phyloP scores from a whole-genome alignment of 805 yeast species.

The Myxozyma udenii region DNA sequence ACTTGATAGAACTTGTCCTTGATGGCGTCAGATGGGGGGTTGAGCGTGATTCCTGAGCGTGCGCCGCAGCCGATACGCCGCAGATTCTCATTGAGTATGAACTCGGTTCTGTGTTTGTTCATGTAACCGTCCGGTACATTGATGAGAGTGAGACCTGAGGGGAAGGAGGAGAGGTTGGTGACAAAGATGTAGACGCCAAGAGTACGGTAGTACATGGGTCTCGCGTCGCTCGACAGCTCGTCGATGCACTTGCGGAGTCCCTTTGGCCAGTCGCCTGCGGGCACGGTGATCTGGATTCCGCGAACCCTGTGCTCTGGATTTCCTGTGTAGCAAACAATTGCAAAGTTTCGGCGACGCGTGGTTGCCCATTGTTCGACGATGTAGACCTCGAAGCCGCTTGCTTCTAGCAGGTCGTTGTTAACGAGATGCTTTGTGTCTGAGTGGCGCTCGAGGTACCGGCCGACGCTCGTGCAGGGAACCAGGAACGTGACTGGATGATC shows the following conservation, averaged over 20 bases:
- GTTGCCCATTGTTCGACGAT: slow-evolving; percentile 94
- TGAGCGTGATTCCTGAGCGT: slow-evolving; percentile 68
- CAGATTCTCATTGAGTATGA: slow-evolving; percentile 71
- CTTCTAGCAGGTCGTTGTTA: slow-evolving; percentile 25
- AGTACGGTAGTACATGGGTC: slow-evolving; percentile 47
- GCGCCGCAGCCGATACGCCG: slow-evolving; percentile 80
- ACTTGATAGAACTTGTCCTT: slow-evolving; percentile 77
- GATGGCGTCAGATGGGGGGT: slow-evolving; percentile 71
- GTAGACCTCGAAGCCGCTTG: slow-evolving; percentile 81
- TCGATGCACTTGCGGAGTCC: slow-evolving; percentile 58
- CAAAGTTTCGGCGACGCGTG: slow-evolving; percentile 57
- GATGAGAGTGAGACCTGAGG: slow-evolving; percentile 67
- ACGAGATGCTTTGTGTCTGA: slow-evolving; percentile 1
- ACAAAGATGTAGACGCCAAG: slow-evolving; percentile 63
- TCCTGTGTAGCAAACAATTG: slow-evolving; percentile 84
- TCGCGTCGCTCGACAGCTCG: slow-evolving; percentile 64
- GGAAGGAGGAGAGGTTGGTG: slow-evolving; percentile 77
- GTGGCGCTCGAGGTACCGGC: not conserved
- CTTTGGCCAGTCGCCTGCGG: slow-evolving; percentile 52
- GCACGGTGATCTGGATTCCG: slow-evolving; percentile 59
- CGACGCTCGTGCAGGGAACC: slow-evolving; percentile 9
- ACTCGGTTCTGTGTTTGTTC: slow-evolving; percentile 37
- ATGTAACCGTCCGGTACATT: slow-evolving; percentile 63
- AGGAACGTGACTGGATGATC: slow-evolving; percentile 1
- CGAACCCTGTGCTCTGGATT: slow-evolving; percentile 60